phyloP scores from a whole-genome alignment of 1,139 yeast species.

The Pichia kudriavzevii region DNA sequence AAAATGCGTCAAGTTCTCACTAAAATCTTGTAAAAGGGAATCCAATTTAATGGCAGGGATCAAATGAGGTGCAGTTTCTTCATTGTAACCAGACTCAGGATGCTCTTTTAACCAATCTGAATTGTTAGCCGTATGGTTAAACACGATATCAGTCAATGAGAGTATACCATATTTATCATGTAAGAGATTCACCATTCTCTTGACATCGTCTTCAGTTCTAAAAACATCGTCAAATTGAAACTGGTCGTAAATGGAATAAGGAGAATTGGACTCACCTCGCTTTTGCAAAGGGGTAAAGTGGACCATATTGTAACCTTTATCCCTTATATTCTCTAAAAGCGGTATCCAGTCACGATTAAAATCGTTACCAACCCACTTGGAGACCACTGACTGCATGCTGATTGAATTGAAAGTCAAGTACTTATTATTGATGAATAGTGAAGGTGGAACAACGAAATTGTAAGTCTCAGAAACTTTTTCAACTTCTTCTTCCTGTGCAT shows the following conservation, averaged over 20 bases:
- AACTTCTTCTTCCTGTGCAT: slow-evolving; percentile 25
- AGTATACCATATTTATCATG: slow-evolving; percentile 54
- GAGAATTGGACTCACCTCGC: slow-evolving; percentile 85
- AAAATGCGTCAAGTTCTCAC: slow-evolving; percentile 40
- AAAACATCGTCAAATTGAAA: slow-evolving; percentile 70
- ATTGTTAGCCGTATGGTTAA: slow-evolving; percentile 91
- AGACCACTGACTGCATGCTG: slow-evolving; percentile 76
- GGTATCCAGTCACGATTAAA: slow-evolving; percentile 49
- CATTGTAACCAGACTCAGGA: slow-evolving; percentile 88
- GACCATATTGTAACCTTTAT: slow-evolving; percentile 87
- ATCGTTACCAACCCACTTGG: slow-evolving; percentile 83
- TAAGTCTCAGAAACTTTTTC: slow-evolving; percentile 45
- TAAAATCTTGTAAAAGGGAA: slow-evolving; percentile 54
- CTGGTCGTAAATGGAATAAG: slow-evolving; percentile 88
- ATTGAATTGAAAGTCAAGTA: slow-evolving; percentile 72
- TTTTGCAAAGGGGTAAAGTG: slow-evolving; percentile 92
- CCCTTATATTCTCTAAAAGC: slow-evolving; percentile 51
- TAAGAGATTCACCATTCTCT: slow-evolving; percentile 39
- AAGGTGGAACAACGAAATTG: slow-evolving; percentile 80
- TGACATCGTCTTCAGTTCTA: slow-evolving; percentile 39
- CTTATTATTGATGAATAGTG: slow-evolving; percentile 47
- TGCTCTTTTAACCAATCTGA: slow-evolving; percentile 77
- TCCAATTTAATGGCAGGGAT: slow-evolving; percentile 81
- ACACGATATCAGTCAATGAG: slow-evolving; percentile 83
- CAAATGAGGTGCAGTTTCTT: slow-evolving; percentile 83